Base-by-base conservation (phyloP, 768 basidiomycete genomes). In the Polyporus arcularius region DNA sequence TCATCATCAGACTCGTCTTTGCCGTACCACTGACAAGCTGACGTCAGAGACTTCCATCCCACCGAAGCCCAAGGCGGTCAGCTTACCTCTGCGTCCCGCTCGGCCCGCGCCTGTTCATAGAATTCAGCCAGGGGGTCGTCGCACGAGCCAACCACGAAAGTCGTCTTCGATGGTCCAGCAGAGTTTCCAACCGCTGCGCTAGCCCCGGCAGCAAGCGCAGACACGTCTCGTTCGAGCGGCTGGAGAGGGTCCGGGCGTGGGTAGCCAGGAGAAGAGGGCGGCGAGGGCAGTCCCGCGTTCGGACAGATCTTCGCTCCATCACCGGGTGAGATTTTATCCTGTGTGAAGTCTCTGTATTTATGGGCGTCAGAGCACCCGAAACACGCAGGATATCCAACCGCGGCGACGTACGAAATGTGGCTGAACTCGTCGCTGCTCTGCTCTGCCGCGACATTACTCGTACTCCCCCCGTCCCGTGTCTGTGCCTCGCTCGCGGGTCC, bases 81-180 rank as follows among this genome's bases (percentile, higher is more conserved):
- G 61, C 79, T 61, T 51, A 83, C 85, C 60, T 71, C 72, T 15
- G 71, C 75, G 28, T 83, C 81, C 28, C 66, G 71, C 41, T 83
- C 80, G 16, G 78, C 82, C 50, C 73, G 79, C 2, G 88, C 89
- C 64, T 79, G 73, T 3, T 74, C 78, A 66, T 90, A 90, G 66
- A 87, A 89, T 62, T 85, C 81, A 0, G 82, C 82, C 54, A 91
- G 74, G 0, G 89, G 87, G 68, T 91, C 89, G 31, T 57, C 52
- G 10, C 18, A 11, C 38, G 51, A 38, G 26, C 6, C 45, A 54
- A 26, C 18, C 15, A 9, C 45, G 15, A 16, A 15, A 6, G 8
- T 43, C 42, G 42, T 16, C 15, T 2, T 15, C 42, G 42, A 43
- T 1, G 42, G 15, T 18, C 15, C 15, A 16, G 35, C 32, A n/a